A percentile compares a stretch with the other conserved stretches of the same genome.
Conservation (phyloP, 306 rosid species). For the Vigna trinervia region DNA sequence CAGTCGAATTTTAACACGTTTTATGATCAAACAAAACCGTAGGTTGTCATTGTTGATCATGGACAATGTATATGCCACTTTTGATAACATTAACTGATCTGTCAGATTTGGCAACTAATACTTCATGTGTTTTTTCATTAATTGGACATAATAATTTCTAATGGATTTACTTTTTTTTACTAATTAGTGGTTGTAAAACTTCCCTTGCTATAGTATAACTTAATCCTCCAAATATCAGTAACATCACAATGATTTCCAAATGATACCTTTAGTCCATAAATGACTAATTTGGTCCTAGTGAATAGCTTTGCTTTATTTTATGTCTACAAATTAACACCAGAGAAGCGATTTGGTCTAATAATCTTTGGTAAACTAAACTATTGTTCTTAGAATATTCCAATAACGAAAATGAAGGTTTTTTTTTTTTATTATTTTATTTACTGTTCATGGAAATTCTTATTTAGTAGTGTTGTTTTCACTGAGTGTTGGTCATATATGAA, state of each 20-base stretch:
- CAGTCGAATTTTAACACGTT: neutral
- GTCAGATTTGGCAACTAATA: neutral
- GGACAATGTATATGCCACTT: neutral
- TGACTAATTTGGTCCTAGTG: neutral
- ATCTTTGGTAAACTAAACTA: neutral
- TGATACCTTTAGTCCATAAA: conserved; percentile 1
- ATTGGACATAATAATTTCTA: neutral
- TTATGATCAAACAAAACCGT: conserved; percentile 24
- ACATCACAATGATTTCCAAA: conserved; percentile 1
- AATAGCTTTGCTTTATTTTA: neutral
- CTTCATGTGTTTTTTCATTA: neutral
- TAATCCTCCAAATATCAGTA: neutral
- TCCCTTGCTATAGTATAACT: neutral
- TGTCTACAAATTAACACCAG: neutral
- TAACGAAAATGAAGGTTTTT: neutral
- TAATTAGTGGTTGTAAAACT: neutral
- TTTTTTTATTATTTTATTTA: neutral
- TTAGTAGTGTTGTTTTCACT: conserved; percentile 3
- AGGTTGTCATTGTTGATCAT: conserved; percentile 6
- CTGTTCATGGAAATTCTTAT: neutral
- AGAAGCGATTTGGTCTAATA: neutral
- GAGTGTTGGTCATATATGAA: neutral
- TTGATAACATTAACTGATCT: neutral
- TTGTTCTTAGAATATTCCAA: neutral
- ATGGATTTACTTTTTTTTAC: neutral